phyloP scores from a whole-genome alignment of 1,284 basidiomycete species.

The Pisolithus thermaeus region DNA sequence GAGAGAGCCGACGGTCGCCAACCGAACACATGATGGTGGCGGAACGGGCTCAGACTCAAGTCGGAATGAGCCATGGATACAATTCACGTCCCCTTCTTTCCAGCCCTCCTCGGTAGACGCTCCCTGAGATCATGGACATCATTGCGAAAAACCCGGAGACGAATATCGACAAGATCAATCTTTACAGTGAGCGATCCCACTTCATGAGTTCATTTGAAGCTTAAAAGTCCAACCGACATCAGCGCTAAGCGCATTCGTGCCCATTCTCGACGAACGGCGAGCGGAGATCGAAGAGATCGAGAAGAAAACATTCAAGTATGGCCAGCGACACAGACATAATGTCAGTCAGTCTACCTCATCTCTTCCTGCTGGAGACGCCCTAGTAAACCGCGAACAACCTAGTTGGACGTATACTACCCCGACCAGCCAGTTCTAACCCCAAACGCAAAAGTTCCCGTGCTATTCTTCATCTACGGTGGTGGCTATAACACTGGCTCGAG shows the following conservation, averaged over 20 bases:
- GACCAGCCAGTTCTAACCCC: slow-evolving; percentile 17
- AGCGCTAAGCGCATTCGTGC: slow-evolving; percentile 43
- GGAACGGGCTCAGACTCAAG: too few species aligned
- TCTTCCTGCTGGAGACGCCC: neutral
- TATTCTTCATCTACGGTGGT: slow-evolving; percentile 63
- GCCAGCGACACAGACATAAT: slow-evolving; percentile 46
- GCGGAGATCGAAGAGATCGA: slow-evolving; percentile 37
- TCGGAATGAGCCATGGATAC: too few species aligned
- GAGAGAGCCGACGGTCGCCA: too few species aligned
- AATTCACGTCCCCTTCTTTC: too few species aligned
- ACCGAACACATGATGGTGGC: too few species aligned
- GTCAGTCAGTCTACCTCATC: slow-evolving; percentile 26
- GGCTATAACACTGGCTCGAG: slow-evolving; percentile 50
- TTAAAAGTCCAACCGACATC: neutral
- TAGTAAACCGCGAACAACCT: neutral
- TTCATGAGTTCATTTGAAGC: neutral
- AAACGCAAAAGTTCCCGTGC: slow-evolving; percentile 38
- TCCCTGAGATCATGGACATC: slow-evolving; percentile 18
- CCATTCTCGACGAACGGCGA: slow-evolving; percentile 36
- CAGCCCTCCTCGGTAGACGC: too few species aligned
- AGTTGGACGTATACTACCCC: slow-evolving; percentile 60
- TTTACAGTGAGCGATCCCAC: slow-evolving; percentile 33
- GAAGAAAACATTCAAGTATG: slow-evolving; percentile 51
- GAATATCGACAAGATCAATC: slow-evolving; percentile 30
- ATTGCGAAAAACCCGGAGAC: slow-evolving; percentile 31